These are phyloP conservation scores for Mortierella hygrophila DNA, from an alignment of 192 early-diverging fungal species.

Conservation along the genomic window DNA sequence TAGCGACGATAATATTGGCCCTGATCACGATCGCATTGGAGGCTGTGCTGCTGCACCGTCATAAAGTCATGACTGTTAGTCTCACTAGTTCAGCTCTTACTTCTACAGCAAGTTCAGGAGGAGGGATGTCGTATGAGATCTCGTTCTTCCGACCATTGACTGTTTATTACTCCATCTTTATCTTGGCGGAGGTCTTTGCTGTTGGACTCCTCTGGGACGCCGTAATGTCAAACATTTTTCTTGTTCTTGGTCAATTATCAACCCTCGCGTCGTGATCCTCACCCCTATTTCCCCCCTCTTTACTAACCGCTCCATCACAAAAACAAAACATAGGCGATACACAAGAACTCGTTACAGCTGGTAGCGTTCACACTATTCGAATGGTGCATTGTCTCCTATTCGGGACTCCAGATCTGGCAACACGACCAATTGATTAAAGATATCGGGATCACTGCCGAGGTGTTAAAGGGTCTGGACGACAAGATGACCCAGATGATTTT, in stretches of 20 bases:
- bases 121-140: constrained; percentile 24
- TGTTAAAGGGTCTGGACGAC: constrained; percentile 9
- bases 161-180: constrained; percentile 43
- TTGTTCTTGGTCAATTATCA: not conserved
- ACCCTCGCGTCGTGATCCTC: not conserved
- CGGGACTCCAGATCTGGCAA: constrained; percentile 48
- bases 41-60: constrained; percentile 24
- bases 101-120: not conserved
- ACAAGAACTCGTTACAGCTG: constrained; percentile 49
- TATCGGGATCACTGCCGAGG: constrained; percentile 25
- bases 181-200: constrained; percentile 41
- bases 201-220: constrained; percentile 49
- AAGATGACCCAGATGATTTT: constrained; percentile 19
- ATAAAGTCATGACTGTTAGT: constrained; percentile 9
- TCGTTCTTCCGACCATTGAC: constrained; percentile 39
- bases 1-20: constrained; percentile 23
- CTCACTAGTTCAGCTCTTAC: not conserved
- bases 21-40: constrained; percentile 36
- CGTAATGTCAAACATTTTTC: constrained; percentile 16
- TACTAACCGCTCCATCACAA: not conserved
- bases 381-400: constrained; percentile 50
- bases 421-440: constrained; percentile 42
- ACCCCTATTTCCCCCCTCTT: not conserved
- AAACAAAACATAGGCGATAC: constrained; percentile 24
- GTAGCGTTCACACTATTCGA: constrained; percentile 49